Evolutionary conservation across 73 alveolate species (phyloP).

Genomic region (Uronychia binucleata): DNA sequence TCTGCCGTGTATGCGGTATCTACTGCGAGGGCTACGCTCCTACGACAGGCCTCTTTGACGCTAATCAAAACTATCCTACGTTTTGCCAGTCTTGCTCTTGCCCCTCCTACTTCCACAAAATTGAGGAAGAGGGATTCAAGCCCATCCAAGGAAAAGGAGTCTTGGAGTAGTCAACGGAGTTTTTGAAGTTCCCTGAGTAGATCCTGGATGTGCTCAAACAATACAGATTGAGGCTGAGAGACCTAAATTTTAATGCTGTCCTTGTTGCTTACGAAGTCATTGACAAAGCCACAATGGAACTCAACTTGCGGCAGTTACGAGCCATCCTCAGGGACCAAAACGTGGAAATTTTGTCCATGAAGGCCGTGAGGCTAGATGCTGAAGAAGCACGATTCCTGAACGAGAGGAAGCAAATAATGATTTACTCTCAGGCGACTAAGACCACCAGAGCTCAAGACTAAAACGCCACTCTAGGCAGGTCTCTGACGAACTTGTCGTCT

Average conservation of each 20-base stretch:
- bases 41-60: neutral
- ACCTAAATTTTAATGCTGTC: slow-evolving; percentile 46
- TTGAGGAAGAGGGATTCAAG: slow-evolving; percentile 5
- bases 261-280: slow-evolving; percentile 26
- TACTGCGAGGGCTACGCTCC: slow-evolving; percentile 52
- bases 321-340: slow-evolving; percentile 38
- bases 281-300: slow-evolving; percentile 1
- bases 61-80: slow-evolving; percentile 25
- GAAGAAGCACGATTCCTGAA: slow-evolving; percentile 37
- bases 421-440: too few species aligned
- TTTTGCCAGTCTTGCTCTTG: slow-evolving; percentile 52
- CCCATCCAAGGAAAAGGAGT: neutral
- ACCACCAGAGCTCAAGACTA: neutral
- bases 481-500: neutral
- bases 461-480: neutral
- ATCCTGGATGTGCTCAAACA: slow-evolving; percentile 17
- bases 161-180: neutral
- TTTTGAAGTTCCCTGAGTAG: slow-evolving; percentile 31
- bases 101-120: slow-evolving; percentile 46
- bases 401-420: neutral
- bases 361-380: slow-evolving; percentile 4
- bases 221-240: slow-evolving; percentile 20
- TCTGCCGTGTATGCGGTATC: slow-evolving; percentile 32
- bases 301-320: slow-evolving; percentile 12
- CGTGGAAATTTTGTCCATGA: slow-evolving; percentile 24